phyloP scores from a whole-genome alignment of 345 rosid species.

The Gossypium sturtianum region DNA sequence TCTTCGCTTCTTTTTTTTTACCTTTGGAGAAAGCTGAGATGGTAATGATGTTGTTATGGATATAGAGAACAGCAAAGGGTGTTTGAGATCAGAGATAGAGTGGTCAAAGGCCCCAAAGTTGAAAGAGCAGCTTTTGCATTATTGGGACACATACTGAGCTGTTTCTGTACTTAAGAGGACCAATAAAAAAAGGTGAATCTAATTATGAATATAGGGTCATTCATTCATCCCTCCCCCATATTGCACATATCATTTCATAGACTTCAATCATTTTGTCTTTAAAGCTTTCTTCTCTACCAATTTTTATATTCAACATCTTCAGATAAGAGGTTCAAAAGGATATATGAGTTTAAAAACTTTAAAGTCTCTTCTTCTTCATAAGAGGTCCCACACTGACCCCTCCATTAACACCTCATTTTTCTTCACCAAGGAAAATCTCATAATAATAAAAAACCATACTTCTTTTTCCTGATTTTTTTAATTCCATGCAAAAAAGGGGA shows the following conservation, averaged over 20 bases:
- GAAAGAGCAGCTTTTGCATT: conserved; percentile 18
- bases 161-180: conserved; percentile 36
- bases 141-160: conserved; percentile 28
- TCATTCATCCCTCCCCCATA: conserved; percentile 17
- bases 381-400: conserved; percentile 18
- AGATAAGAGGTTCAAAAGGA: conserved; percentile 12
- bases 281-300: conserved; percentile 18
- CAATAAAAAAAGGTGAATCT: conserved; percentile 35
- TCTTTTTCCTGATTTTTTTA: background rate
- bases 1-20: background rate
- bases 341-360: conserved; percentile 20
- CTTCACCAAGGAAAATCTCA: conserved; percentile 10
- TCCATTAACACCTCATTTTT: conserved; percentile 16
- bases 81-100: conserved; percentile 21
- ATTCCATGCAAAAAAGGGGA: conserved; percentile 18
- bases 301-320: conserved; percentile 27
- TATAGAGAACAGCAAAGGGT: conserved; percentile 19
- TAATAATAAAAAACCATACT: background rate
- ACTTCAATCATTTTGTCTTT: conserved; percentile 33
- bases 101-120: conserved; percentile 48
- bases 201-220: conserved; percentile 30
- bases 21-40: conserved; percentile 23
- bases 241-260: conserved; percentile 30
- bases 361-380: conserved; percentile 20
- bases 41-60: conserved; percentile 37